A percentile compares a stretch with the other conserved stretches of the same genome.
Evolutionary conservation across 106 monocot species (phyloP).

Genomic region (Dendrobium officinale): DNA sequence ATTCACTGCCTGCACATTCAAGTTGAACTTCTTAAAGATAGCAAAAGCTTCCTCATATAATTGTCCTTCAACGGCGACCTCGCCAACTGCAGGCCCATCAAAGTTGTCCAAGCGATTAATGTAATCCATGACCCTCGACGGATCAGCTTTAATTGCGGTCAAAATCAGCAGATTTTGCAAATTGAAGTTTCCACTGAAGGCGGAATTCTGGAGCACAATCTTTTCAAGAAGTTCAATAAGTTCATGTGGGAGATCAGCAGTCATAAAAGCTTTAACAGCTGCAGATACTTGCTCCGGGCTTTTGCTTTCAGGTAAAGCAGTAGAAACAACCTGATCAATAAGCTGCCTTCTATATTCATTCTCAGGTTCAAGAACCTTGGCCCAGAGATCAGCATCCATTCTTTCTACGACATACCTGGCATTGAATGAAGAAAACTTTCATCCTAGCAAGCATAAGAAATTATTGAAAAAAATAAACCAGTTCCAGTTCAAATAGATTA

Average conservation of each 20-base stretch:
- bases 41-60: conserved; percentile 98
- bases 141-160: conserved; percentile 93
- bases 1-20: conserved; percentile 92
- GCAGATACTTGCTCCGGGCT: conserved; percentile 98
- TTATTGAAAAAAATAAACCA: neutral
- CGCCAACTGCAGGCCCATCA: conserved; percentile 97
- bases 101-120: conserved; percentile 94
- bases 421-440: conserved; percentile 10
- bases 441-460: neutral
- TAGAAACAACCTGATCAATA: conserved; percentile 94
- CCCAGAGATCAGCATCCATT: conserved; percentile 95
- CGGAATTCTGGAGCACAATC: conserved; percentile 93
- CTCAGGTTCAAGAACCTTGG: conserved; percentile 85
- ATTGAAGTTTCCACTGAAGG: conserved; percentile 97
- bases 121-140: conserved; percentile 98
- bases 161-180: conserved; percentile 89
- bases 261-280: conserved; percentile 99
- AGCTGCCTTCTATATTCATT: conserved; percentile 92
- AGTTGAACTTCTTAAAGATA: conserved; percentile 95
- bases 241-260: conserved; percentile 98
- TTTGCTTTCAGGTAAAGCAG: conserved; percentile 95
- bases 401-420: conserved; percentile 96
- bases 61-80: conserved; percentile 94
- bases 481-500: neutral
- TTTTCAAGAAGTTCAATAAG: conserved; percentile 96